phyloP scores from a whole-genome alignment of 371 early-diverging fungal genomes.

The Dichotomocladium elegans region DNA sequence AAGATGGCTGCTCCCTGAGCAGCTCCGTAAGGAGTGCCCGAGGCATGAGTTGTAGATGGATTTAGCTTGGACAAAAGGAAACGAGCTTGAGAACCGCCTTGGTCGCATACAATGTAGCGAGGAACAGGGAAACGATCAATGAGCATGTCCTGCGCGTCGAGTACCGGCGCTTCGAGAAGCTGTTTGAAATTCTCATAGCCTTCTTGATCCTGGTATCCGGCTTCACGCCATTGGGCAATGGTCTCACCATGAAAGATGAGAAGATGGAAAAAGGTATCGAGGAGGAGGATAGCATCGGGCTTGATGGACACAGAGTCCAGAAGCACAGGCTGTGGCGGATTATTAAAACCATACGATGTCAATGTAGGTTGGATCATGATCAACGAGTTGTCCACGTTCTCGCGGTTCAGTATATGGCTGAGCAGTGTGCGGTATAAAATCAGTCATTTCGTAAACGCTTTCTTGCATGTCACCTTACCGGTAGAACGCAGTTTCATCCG shows the following conservation, averaged over 20 bases:
- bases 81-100: slow-evolving; percentile 98
- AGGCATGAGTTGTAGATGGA: slow-evolving; percentile 95
- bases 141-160: slow-evolving; percentile 89
- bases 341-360: slow-evolving; percentile 90
- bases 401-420: slow-evolving; percentile 90
- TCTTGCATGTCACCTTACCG: slow-evolving; percentile 39
- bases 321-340: slow-evolving; percentile 91
- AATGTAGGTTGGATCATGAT: slow-evolving; percentile 99
- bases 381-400: slow-evolving; percentile 93
- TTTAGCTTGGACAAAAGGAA: slow-evolving; percentile 98
- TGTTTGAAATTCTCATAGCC: slow-evolving; percentile 83
- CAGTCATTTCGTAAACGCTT: too few relatives aligned
- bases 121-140: slow-evolving; percentile 97
- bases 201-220: slow-evolving; percentile 47
- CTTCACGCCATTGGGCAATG: slow-evolving; percentile 68
- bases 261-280: slow-evolving; percentile 88
- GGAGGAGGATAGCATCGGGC: slow-evolving; percentile 92
- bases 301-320: slow-evolving; percentile 97
- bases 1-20: slow-evolving; percentile 83
- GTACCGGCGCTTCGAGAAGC: slow-evolving; percentile 86
- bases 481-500: slow-evolving; percentile 99
- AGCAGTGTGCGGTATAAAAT: too few relatives aligned
- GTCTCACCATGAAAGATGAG: slow-evolving; percentile 49
- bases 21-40: slow-evolving; percentile 63
- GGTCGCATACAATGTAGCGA: slow-evolving; percentile 97